Base-by-base conservation (phyloP, 768 basidiomycete genomes). In the Pisolithus marmoratus region DNA sequence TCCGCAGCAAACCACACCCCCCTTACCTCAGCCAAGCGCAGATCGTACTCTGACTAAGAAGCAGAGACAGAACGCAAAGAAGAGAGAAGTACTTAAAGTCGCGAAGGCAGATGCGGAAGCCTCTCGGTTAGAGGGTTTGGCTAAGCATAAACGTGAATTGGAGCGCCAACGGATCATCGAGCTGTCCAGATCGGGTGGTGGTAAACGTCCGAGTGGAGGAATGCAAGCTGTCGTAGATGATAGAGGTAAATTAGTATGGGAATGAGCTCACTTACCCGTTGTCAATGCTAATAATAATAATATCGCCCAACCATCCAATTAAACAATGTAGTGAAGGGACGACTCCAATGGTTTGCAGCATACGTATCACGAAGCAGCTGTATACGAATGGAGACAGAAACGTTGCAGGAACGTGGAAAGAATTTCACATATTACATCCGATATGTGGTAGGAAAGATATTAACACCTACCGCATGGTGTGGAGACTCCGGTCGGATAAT, bases 1-100 rank as follows among this genome's bases (percentile, higher is more conserved):
- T 14, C 47, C 49, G 19, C 31, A 8, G 27, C 49, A 9, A 51
- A 62, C 6, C 38, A 54, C 15, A 42, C 12, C 34, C 34, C 34
- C 15, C 15, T 34, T 34, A 12, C 34, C 61, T 15, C 60, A 67
- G 7, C 69, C 69, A 24, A 70, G 74, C 2, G 63, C 79, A 0
- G 79, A 78, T 54, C 43, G 23, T 6, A 57, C 74, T 1, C 63
- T 78, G 53, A 85, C 82, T 6, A 87, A 90, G 67, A 78, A 77
- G 40, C 85, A 89, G 63, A 78, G 84, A 31, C 75, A 90, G 62
- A 87, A 88, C 56, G 80, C 77, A 8, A 76, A 75, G 55, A 77
- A 72, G 61, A 71, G 76, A 5, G 85, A 86, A 42, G 74, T 77
- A 0, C 62, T 72, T 50, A 89, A 87, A 64, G 72, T 76, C 3